Conservation (phyloP, 2,329 filamentous ascomycete genomes). For the Purpureocillium lavendulum region DNA sequence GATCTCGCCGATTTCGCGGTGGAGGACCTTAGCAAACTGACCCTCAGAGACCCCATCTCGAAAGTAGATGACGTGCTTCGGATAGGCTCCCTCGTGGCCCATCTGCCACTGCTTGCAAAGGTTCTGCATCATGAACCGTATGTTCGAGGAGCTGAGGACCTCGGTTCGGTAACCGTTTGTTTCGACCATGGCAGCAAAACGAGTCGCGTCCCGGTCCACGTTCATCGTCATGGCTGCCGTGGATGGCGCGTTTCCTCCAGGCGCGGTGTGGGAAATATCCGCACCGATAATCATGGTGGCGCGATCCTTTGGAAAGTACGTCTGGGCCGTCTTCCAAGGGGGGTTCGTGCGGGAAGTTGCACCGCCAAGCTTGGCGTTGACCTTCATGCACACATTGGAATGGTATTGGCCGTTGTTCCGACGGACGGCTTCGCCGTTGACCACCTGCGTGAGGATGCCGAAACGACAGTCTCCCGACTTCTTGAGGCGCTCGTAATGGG, state of each 20-base stretch:
- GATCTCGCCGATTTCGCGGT: constrained; percentile 68
- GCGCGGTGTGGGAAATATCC: constrained; percentile 78
- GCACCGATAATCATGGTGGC: constrained; percentile 79
- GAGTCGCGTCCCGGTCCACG: constrained; percentile 59
- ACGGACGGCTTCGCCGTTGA: constrained; percentile 62
- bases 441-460: constrained; percentile 74
- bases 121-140: constrained; percentile 55
- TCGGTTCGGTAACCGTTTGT: constrained; percentile 79
- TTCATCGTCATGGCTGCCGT: constrained; percentile 85
- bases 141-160: constrained; percentile 62
- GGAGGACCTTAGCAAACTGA: constrained; percentile 72
- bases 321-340: constrained; percentile 21
- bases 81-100: constrained; percentile 33
- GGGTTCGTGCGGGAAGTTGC: constrained; percentile 47
- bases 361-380: constrained; percentile 92
- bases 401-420: constrained; percentile 75
- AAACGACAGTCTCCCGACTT: constrained; percentile 79
- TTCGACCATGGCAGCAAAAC: constrained; percentile 71
- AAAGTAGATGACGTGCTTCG: constrained; percentile 79
- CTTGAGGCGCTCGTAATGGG: constrained; percentile 79
- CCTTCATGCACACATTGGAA: constrained; percentile 92
- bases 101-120: constrained; percentile 60
- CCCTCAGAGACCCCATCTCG: constrained; percentile 88
- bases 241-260: constrained; percentile 59
- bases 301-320: constrained; percentile 32